phyloP scores from a whole-genome alignment of 306 rosid genomes.

The Coriaria nepalensis region DNA sequence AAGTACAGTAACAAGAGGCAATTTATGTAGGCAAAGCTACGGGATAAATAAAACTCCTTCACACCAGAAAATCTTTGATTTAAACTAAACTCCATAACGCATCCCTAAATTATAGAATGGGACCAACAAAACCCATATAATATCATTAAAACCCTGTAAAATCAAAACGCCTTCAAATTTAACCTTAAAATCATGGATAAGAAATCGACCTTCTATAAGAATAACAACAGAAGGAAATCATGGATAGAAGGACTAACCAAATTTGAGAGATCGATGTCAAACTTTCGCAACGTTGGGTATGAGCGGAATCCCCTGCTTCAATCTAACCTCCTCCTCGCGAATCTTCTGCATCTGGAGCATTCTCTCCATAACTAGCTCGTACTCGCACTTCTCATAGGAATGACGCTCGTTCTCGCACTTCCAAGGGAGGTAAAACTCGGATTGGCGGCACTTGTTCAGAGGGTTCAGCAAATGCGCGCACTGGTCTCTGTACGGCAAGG shows the following conservation, averaged over 20 bases:
- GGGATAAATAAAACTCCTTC: too few relatives aligned
- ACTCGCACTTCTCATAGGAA: conserved; percentile 77
- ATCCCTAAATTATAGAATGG: too few relatives aligned
- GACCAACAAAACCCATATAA: too few relatives aligned
- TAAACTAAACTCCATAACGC: too few relatives aligned
- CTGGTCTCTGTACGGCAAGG: conserved; percentile 69
- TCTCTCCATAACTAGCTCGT: conserved; percentile 90
- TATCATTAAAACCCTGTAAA: too few relatives aligned
- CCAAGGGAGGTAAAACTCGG: conserved; percentile 85
- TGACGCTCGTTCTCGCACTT: conserved; percentile 81
- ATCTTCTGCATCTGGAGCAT: conserved; percentile 96
- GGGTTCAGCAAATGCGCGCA: conserved; percentile 90
- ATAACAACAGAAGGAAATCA: not conserved
- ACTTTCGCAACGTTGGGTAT: conserved; percentile 71
- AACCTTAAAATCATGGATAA: not conserved
- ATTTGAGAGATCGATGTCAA: conserved; percentile 9
- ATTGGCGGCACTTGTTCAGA: conserved; percentile 84
- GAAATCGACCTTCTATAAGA: not conserved
- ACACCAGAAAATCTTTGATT: too few relatives aligned
- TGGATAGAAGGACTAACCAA: conserved; percentile 6
- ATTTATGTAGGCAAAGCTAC: too few relatives aligned
- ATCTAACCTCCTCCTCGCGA: conserved; percentile 36
- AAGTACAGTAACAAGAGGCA: too few relatives aligned
- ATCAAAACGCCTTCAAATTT: too few relatives aligned
- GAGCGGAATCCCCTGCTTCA: conserved; percentile 39